Base-by-base conservation (phyloP, 176 grass and related monocot genomes). In the Oryza punctata region DNA sequence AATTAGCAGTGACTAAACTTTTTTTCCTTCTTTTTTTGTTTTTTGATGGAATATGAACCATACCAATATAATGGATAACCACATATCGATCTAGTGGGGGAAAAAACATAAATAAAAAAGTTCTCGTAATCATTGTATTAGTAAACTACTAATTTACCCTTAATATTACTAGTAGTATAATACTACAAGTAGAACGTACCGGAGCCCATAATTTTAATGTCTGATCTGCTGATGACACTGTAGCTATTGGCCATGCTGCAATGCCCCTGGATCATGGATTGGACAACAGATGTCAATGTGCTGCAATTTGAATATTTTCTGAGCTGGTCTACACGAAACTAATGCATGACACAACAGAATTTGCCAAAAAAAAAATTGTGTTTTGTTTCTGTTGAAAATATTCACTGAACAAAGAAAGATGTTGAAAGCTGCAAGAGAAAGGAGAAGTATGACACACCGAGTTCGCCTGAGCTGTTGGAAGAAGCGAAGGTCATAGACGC, bases 161-260 rank as follows among this genome's bases (percentile, higher is more conserved):
- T n/a, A n/a, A n/a, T n/a, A n/a, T n/a, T n/a, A n/a, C n/a, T n/a
- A n/a, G n/a, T n/a, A n/a, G n/a, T n/a, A n/a, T n/a, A n/a, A n/a
- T n/a, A n/a, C n/a, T n/a, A n/a, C n/a, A n/a, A n/a, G n/a, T n/a
- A n/a, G n/a, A n/a, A n/a, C n/a, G n/a, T n/a, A n/a, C n/a, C n/a
- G n/a, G n/a, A n/a, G n/a, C n/a, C n/a, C n/a, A n/a, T n/a, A n/a
- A n/a, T n/a, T n/a, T 87, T 44, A 87, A 69, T 15, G 6, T 90
- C 74, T 78, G 61, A 37, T 85, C 69, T 21, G 63, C 72, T 29
- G 63, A 44, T 60, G 79, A 73, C 24, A 90, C 81, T 15, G 44
- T 78, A 71, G 82, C 87, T 77, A 88, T 65, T 12, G 91, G 87
- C 91, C 89, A 97, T 64, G 85, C 89, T 82, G 85, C 85, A 67